These are phyloP conservation scores for Magnaporthales sp. DNA, from an alignment of 2,329 filamentous ascomycete genomes.

Conservation along the genomic window DNA sequence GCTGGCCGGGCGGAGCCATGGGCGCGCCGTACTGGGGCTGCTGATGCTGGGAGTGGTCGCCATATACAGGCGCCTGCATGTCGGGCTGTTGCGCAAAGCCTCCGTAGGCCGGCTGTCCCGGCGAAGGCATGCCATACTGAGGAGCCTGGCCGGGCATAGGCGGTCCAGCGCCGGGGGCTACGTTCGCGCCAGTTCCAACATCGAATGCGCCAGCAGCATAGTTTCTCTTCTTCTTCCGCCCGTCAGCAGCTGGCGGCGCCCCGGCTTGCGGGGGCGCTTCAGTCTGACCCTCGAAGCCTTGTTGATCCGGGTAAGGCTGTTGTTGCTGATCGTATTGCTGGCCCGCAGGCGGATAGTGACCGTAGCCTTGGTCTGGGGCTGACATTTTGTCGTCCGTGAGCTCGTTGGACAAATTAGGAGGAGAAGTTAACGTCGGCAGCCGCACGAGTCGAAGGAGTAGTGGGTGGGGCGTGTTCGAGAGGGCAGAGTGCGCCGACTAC, in stretches of 20 bases:
- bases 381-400: slow-evolving; percentile 37
- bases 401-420: slow-evolving; percentile 5
- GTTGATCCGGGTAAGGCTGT: slow-evolving; percentile 28
- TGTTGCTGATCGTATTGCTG: slow-evolving; percentile 31
- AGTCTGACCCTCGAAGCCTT: slow-evolving; percentile 27
- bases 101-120: slow-evolving; percentile 26
- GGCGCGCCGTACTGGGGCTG: slow-evolving; percentile 32
- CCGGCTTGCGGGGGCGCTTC: slow-evolving; percentile 24
- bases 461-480: not conserved
- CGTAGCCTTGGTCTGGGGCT: slow-evolving; percentile 46
- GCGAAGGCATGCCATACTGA: slow-evolving; percentile 38
- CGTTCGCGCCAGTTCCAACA: slow-evolving; percentile 82
- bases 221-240: slow-evolving; percentile 82
- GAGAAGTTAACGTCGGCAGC: not conserved
- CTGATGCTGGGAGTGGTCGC: slow-evolving; percentile 17
- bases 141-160: slow-evolving; percentile 18
- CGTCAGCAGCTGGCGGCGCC: slow-evolving; percentile 27
- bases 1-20: slow-evolving; percentile 19
- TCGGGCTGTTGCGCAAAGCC: slow-evolving; percentile 50
- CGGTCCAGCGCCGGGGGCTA: slow-evolving; percentile 33
- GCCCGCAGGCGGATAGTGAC: slow-evolving; percentile 33
- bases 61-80: slow-evolving; percentile 32
- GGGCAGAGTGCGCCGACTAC: not conserved
- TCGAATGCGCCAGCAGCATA: slow-evolving; percentile 95
- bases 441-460: not conserved